phyloP scores from a whole-genome alignment of 2,329 filamentous ascomycete species.

The Epichloe sibirici region DNA sequence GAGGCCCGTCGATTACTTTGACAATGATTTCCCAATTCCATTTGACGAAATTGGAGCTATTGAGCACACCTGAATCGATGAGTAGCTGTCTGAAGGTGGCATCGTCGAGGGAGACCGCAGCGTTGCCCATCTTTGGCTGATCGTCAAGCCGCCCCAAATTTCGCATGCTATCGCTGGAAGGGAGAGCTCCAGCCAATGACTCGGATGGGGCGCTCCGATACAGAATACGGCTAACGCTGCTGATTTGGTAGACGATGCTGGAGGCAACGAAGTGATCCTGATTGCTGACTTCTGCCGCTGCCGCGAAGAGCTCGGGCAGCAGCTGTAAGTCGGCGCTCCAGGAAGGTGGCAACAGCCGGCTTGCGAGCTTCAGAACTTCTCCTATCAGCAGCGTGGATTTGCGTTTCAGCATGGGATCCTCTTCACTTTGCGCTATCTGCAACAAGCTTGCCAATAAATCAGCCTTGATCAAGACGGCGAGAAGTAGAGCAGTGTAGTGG shows the following conservation, averaged over 20 bases:
- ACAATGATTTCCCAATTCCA: conserved; percentile 97
- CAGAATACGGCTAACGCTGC: conserved; percentile 87
- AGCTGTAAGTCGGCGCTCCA: conserved; percentile 82
- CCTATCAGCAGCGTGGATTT: conserved; percentile 87
- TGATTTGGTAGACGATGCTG: conserved; percentile 92
- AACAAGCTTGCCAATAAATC: conserved; percentile 54
- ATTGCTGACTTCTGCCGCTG: conserved; percentile 58
- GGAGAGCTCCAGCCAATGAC: conserved; percentile 24
- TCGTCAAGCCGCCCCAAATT: conserved; percentile 43
- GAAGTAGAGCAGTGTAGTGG: conserved; percentile 81
- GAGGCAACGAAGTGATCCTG: conserved; percentile 70
- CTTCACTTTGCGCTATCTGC: conserved; percentile 54
- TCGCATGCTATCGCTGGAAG: conserved; percentile 32
- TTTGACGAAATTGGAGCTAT: conserved; percentile 81
- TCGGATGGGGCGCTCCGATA: conserved; percentile 59
- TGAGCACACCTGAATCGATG: conserved; percentile 74
- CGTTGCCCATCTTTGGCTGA: conserved; percentile 35
- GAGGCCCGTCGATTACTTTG: conserved; percentile 80
- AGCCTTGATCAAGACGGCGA: conserved; percentile 74
- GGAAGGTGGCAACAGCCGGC: conserved; percentile 66
- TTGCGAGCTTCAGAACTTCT: conserved; percentile 81
- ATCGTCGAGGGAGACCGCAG: conserved; percentile 41
- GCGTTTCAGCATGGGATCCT: conserved; percentile 60
- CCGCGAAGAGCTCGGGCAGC: conserved; percentile 71
- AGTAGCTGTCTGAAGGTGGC: conserved; percentile 51